These are phyloP conservation scores for Dissophora ornata DNA, from an alignment of 192 early-diverging fungal species.

Conservation along the genomic window DNA sequence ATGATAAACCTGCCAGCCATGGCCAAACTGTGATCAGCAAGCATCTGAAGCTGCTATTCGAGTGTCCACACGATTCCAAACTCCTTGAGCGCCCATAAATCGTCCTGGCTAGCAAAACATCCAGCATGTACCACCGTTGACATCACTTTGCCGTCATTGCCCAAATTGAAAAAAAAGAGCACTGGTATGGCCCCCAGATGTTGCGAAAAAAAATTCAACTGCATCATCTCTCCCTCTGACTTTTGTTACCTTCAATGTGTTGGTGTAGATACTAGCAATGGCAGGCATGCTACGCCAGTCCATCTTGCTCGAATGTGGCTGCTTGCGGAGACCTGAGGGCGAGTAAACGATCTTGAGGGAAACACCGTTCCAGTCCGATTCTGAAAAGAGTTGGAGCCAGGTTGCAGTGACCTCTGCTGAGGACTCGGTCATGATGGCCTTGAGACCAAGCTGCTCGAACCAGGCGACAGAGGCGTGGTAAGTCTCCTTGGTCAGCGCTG, in stretches of 20 bases:
- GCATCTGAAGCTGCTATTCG: no score
- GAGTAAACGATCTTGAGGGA: slow-evolving; percentile 43
- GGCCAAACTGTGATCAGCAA: no score
- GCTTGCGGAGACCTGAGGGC: slow-evolving; percentile 32
- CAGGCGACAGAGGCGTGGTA: slow-evolving; percentile 41
- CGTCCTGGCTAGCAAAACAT: no score
- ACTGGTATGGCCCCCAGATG: no score
- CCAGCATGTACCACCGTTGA: no score
- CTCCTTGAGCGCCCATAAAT: no score
- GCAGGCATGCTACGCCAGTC: slow-evolving; percentile 51
- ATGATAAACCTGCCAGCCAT: no score
- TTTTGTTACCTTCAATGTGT: slow-evolving; percentile 32
- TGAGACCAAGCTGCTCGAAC: slow-evolving; percentile 49
- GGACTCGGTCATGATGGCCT: slow-evolving; percentile 50
- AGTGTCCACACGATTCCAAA: no score
- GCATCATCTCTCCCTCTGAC: no score
- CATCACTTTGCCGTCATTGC: no score
- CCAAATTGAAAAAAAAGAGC: no score
- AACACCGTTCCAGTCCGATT: slow-evolving; percentile 10
- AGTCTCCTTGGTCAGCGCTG: slow-evolving; percentile 34
- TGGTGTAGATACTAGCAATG: slow-evolving; percentile 41
- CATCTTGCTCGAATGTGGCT: slow-evolving; percentile 39
- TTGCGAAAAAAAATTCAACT: no score
- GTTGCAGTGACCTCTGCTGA: slow-evolving; percentile 38
- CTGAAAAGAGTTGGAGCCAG: slow-evolving; percentile 48